Evolutionary conservation across 2,329 filamentous ascomycete genomes (phyloP), one percentile per base, ranked within the genome.

Genomic region (Fusarium avenaceum): DNA sequence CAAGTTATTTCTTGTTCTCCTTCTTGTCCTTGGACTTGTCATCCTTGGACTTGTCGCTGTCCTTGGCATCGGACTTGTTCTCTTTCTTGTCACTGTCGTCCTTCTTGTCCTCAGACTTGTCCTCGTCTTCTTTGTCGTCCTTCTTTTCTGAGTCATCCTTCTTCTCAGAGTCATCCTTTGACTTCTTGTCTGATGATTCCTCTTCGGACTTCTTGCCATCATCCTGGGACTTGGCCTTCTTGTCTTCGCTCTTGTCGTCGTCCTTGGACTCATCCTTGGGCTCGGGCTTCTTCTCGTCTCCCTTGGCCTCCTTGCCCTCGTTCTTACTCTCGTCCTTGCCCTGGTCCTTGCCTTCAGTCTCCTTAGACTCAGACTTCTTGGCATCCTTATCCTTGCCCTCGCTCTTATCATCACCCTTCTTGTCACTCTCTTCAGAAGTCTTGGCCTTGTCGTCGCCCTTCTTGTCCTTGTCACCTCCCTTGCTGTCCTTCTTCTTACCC

Each of bases 401-500:
- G 42, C 63, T 48, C 44, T 70, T 65, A 64, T 76, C 58, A 48
- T 78, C 19, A 19, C 45, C 48, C 10, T 62, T 76, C 65, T 33
- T 67, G 22, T 42, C 67, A 19, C 19, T 19, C 19, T 19, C 19
- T 19, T 19, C 19, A 19, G 19, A 19, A 19, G 19, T 19, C 19
- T 19, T 19, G 19, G 19, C 19, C 19, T 19, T 19, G 19, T 19
- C 19, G 19, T 19, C 19, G 19, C 45, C 48, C 10, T 62, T 76
- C 65, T 33, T 67, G 22, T 42, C 67, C 7, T 70, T 56, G 2
- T 48, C 42, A 44, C 73, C 71, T 13, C 53, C 65, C 57, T 77
- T 76, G 24, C 57, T 50, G 6, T 67, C 62, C 53, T 74, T 64
- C 51, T 76, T 73, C 55, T 72, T 71, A 17, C 74, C 75, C 50